Percentiles rank a stretch among this genome's conserved stretches.
Evolutionary conservation across 2,329 filamentous ascomycete genomes (phyloP).

Genomic region (Ophiostoma angusticollis): DNA sequence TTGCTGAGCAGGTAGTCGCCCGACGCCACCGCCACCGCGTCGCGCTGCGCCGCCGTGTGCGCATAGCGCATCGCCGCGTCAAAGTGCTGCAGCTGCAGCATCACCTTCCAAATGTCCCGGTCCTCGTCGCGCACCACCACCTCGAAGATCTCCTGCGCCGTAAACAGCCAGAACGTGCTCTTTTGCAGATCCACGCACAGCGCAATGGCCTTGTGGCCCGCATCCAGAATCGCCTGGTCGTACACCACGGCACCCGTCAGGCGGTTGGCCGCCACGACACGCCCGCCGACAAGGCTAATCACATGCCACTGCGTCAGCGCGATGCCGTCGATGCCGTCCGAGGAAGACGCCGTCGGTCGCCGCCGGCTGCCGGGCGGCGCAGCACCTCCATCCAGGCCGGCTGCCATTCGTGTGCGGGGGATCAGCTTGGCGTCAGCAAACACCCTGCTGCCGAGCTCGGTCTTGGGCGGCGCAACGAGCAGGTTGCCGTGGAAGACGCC

Average conservation of each 20-base stretch:
- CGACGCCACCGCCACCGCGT: conserved; percentile 81
- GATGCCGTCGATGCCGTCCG: conserved; percentile 71
- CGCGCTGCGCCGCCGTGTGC: conserved; percentile 65
- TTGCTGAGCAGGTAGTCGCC: conserved; percentile 78
- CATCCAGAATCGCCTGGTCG: conserved; percentile 73
- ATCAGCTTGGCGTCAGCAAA: conserved; percentile 71
- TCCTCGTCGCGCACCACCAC: conserved; percentile 84
- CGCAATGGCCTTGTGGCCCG: conserved; percentile 67
- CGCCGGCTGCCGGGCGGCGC: conserved; percentile 53
- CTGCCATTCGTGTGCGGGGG: conserved; percentile 58
- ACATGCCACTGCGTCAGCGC: conserved; percentile 91
- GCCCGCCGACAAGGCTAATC: conserved; percentile 66
- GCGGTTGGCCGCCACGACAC: conserved; percentile 74
- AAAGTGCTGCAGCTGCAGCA: conserved; percentile 77
- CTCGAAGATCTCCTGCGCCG: conserved; percentile 81
- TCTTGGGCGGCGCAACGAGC: conserved; percentile 43
- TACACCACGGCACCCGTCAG: conserved; percentile 78
- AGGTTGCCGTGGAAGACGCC: conserved; percentile 83
- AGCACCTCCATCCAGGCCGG: conserved; percentile 48
- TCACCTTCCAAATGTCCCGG: conserved; percentile 86
- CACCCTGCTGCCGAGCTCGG: conserved; percentile 58
- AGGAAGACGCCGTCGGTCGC: no score
- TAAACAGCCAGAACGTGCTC: conserved; percentile 96
- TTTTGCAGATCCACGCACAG: conserved; percentile 84
- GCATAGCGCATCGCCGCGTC: conserved; percentile 80